These are phyloP conservation scores for Penicillium riverlandense DNA, from an alignment of 495 filamentous ascomycete genomes.

Conservation along the genomic window DNA sequence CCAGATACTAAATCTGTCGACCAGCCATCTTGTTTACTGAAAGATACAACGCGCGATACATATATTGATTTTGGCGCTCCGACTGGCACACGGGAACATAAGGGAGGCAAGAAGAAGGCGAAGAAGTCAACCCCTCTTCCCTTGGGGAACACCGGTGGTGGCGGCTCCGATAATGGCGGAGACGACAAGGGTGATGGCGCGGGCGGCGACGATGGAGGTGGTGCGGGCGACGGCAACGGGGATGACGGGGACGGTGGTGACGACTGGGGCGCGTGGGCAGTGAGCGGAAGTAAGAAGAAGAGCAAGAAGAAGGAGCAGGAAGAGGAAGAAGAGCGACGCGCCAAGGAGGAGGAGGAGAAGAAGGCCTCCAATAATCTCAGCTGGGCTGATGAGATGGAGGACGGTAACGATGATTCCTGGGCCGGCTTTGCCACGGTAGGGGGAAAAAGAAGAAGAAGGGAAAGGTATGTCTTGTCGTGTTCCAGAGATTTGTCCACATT, in stretches of 20 bases:
- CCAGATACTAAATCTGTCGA: conserved; percentile 26
- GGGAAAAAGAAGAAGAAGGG: conserved; percentile 41
- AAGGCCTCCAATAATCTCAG: conserved; percentile 32
- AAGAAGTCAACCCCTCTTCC: conserved; percentile 23
- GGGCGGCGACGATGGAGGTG: conserved; percentile 25
- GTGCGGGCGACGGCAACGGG: conserved; percentile 15
- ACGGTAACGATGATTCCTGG: conserved; percentile 25
- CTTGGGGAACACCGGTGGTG: conserved; percentile 14
- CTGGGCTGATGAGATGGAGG: conserved; percentile 36
- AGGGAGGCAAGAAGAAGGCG: conserved; percentile 31
- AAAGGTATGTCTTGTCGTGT: conserved; percentile 25
- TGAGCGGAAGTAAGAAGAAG: conserved; percentile 32
- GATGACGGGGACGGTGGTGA: conserved; percentile 27
- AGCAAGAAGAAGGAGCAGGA: conserved; percentile 30
- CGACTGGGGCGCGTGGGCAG: conserved; percentile 35
- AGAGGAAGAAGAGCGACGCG: conserved; percentile 25
- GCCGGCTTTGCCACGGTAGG: conserved; percentile 22
- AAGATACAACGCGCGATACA: conserved; percentile 18
- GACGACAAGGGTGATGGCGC: conserved; percentile 17
- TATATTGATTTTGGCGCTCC: conserved; percentile 48
- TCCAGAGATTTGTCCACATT: not conserved
- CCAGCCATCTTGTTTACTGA: conserved; percentile 27
- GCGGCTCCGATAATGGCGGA: conserved; percentile 17
- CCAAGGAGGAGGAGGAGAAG: conserved; percentile 30
- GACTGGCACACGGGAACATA: conserved; percentile 41